A percentile compares a stretch with the other conserved stretches of the same genome.
Evolutionary conservation across 805 yeast genomes (phyloP).

Genomic region (Myxozyma mucilagina): DNA sequence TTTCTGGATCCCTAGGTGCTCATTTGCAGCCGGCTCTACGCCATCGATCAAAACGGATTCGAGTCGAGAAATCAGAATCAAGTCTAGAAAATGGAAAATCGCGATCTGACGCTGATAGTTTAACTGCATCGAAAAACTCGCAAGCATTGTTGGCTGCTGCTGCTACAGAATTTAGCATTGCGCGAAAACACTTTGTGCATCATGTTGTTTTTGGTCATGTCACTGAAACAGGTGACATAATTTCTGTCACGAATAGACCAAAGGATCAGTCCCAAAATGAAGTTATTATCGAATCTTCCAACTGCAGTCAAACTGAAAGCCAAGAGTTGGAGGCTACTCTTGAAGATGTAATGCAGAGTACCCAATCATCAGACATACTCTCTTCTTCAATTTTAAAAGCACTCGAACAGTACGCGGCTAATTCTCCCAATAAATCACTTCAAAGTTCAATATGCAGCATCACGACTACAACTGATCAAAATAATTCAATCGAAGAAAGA

Average conservation of each 20-base stretch:
- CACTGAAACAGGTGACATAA: neutral
- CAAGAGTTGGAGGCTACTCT: neutral
- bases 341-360: neutral
- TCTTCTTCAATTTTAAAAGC: neutral
- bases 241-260: neutral
- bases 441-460: neutral
- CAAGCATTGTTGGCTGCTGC: neutral
- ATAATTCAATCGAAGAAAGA: neutral
- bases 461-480: neutral
- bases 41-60: neutral
- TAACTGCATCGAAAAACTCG: neutral
- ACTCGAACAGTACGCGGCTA: neutral
- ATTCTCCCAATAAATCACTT: neutral
- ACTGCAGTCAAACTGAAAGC: neutral
- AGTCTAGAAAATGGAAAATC: neutral
- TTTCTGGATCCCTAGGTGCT: neutral
- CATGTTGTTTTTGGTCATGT: neutral
- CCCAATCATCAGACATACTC: no score
- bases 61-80: neutral
- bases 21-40: neutral
- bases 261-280: neutral
- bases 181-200: conserved; percentile 2
- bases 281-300: neutral
- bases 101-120: no score
- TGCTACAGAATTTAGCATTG: conserved; percentile 1